phyloP scores from a whole-genome alignment of 1,284 basidiomycete species.

The Cryptococcus sp. region DNA sequence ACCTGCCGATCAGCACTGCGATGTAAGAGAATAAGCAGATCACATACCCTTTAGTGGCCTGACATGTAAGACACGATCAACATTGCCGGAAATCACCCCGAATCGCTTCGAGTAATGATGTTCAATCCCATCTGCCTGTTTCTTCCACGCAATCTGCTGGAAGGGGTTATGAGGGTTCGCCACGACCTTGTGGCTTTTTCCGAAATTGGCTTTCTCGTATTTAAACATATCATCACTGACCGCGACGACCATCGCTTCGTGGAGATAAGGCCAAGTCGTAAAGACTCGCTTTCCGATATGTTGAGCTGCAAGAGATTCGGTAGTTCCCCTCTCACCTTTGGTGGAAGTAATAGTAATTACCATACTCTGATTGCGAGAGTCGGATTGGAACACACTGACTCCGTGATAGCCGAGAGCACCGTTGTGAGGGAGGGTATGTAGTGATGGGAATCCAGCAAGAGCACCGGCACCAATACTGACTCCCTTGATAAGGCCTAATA shows the following conservation, averaged over 20 bases:
- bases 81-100: conserved; percentile 76
- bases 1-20: conserved; percentile 55
- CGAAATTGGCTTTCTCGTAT: conserved; percentile 65
- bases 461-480: conserved; percentile 81
- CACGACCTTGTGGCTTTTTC: conserved; percentile 60
- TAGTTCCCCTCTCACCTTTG: conserved; percentile 62
- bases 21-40: conserved; percentile 3
- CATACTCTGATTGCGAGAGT: conserved; percentile 88
- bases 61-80: conserved; percentile 78
- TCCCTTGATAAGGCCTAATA: conserved; percentile 83
- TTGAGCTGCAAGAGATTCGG: conserved; percentile 67
- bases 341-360: conserved; percentile 74
- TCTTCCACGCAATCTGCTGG: conserved; percentile 67
- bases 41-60: conserved; percentile 76
- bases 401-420: conserved; percentile 75
- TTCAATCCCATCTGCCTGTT: conserved; percentile 75
- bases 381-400: conserved; percentile 89
- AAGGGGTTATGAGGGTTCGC: conserved; percentile 66
- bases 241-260: conserved; percentile 81
- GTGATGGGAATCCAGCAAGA: conserved; percentile 91
- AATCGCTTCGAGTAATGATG: conserved; percentile 80
- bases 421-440: conserved; percentile 80
- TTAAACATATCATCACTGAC: conserved; percentile 84
- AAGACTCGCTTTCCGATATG: conserved; percentile 76
- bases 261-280: conserved; percentile 89